Evolutionary conservation across 768 basidiomycete genomes (phyloP).

Genomic region (Asterophora parasitica): DNA sequence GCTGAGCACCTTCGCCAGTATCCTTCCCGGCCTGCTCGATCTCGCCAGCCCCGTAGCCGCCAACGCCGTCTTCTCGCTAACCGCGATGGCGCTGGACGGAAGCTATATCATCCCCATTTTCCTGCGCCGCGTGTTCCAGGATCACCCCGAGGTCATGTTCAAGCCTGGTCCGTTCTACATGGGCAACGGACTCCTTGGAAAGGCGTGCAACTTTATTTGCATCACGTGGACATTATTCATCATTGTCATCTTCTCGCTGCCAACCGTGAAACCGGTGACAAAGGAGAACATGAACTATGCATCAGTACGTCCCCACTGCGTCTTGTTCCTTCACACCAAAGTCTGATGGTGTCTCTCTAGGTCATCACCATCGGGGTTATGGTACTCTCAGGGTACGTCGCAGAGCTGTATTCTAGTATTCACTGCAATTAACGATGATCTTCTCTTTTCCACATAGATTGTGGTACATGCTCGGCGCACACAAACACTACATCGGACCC

Average conservation of each 20-base stretch:
- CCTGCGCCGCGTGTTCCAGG: conserved; percentile 59
- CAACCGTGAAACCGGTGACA: conserved; percentile 67
- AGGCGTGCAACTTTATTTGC: conserved; percentile 57
- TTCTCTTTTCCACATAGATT: conserved; percentile 20
- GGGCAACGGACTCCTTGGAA: conserved; percentile 63
- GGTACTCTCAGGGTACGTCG: conserved; percentile 46
- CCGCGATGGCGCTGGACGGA: conserved; percentile 71
- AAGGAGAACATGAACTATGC: conserved; percentile 75
- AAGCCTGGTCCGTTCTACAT: conserved; percentile 86
- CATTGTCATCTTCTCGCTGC: conserved; percentile 67
- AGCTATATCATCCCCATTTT: conserved; percentile 84
- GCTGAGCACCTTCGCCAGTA: conserved; percentile 60
- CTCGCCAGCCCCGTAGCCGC: conserved; percentile 75
- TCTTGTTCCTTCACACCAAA: neutral
- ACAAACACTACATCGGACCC: conserved; percentile 55
- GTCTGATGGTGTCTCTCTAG: conserved; percentile 18
- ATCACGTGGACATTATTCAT: conserved; percentile 69
- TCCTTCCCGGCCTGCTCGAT: conserved; percentile 69
- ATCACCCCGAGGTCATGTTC: conserved; percentile 81
- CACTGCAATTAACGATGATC: neutral
- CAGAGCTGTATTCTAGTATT: neutral
- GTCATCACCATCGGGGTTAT: conserved; percentile 52
- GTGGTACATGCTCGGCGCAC: conserved; percentile 53
- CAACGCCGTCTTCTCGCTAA: conserved; percentile 78
- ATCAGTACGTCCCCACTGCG: conserved; percentile 40